Evolutionary conservation across 2,329 filamentous ascomycete species (phyloP).

Genomic region (Achaetomium macrosporum): DNA sequence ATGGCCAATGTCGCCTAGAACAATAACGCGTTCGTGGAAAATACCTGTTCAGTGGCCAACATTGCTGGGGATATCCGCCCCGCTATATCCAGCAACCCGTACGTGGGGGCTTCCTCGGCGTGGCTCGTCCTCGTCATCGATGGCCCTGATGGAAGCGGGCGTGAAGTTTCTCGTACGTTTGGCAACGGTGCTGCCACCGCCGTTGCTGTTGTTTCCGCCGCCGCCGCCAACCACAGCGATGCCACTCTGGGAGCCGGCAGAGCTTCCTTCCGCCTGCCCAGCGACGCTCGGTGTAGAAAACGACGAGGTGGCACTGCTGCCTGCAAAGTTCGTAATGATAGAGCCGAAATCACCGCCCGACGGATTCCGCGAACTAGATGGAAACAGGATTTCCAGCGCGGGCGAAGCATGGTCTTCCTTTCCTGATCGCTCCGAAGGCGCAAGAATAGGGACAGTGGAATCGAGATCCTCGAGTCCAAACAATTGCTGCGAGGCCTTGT

Average conservation of each 20-base stretch:
- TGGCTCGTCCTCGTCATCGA: conserved; percentile 45
- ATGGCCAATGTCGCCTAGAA: too few species aligned
- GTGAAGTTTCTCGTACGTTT: conserved; percentile 46
- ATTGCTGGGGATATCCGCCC: conserved; percentile 1
- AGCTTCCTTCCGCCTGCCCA: neutral
- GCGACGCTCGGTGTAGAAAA: conserved; percentile 5
- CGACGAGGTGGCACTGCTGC: conserved; percentile 18
- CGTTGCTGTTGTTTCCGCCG: conserved; percentile 2
- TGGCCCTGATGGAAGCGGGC: conserved; percentile 39
- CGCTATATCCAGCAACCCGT: conserved; percentile 8
- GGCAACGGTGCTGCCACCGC: conserved; percentile 28
- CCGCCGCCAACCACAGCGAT: conserved; percentile 8
- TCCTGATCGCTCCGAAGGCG: neutral
- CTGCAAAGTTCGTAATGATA: conserved; percentile 26
- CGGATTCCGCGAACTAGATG: conserved; percentile 29
- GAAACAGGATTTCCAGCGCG: conserved; percentile 30
- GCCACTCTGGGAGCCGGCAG: conserved; percentile 9
- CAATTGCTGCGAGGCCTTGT: conserved; percentile 37
- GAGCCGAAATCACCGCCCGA: conserved; percentile 28
- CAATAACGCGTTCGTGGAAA: neutral
- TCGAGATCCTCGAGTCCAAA: conserved; percentile 27
- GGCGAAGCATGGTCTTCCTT: conserved; percentile 20
- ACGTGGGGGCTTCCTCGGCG: conserved; percentile 32
- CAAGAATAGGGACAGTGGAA: neutral
- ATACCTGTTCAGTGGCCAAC: neutral